A percentile compares a stretch with the other conserved stretches of the same genome.
Conservation (phyloP, 192 early-diverging fungal species). For the Gryganskiella cystojenkinii region DNA sequence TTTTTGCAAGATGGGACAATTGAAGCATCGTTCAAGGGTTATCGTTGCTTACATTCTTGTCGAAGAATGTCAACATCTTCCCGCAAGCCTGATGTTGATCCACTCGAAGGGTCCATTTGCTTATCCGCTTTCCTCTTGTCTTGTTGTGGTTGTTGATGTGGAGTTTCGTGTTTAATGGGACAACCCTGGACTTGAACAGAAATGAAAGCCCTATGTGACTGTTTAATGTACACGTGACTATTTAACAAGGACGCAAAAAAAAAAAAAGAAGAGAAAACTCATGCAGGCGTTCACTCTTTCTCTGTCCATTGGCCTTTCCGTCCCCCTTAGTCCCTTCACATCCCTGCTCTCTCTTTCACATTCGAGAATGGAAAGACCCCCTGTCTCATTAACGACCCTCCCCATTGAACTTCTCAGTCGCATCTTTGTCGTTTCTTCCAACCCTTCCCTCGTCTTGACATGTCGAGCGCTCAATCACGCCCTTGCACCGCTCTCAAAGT, state of each 20-base stretch:
- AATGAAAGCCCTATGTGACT: neutral
- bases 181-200: too few relatives aligned
- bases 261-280: neutral
- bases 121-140: too few relatives aligned
- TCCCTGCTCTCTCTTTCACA: neutral
- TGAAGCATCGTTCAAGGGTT: too few relatives aligned
- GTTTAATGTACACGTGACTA: neutral
- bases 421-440: slow-evolving; percentile 41
- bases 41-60: slow-evolving; percentile 14
- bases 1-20: neutral
- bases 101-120: slow-evolving; percentile 18
- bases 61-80: slow-evolving; percentile 41
- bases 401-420: slow-evolving; percentile 22
- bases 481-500: slow-evolving; percentile 36
- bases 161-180: too few relatives aligned
- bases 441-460: slow-evolving; percentile 34
- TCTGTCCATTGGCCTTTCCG: neutral
- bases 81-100: slow-evolving; percentile 14
- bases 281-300: neutral
- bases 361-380: slow-evolving; percentile 5
- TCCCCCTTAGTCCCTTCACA: neutral
- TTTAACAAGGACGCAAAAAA: too few relatives aligned
- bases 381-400: slow-evolving; percentile 13
- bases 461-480: slow-evolving; percentile 20
- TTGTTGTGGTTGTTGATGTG: too few relatives aligned